Conservation (phyloP, 495 filamentous ascomycete genomes). For the Aspergillus steynii region DNA sequence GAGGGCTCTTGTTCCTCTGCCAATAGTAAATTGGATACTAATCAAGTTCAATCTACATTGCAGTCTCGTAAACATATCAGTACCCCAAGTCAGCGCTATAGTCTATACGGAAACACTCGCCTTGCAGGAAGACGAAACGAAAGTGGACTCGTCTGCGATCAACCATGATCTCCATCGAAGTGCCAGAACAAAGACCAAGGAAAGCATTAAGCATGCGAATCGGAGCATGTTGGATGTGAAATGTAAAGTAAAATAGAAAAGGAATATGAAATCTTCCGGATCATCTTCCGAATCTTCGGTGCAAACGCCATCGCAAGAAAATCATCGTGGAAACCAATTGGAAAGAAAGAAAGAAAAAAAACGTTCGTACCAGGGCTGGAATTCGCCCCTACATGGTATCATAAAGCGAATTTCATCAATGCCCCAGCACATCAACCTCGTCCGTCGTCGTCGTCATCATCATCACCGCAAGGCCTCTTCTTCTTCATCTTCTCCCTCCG, state of each 20-base stretch:
- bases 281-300: slow-evolving; percentile 37
- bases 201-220: background rate
- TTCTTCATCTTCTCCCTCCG: background rate
- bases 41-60: too few species aligned
- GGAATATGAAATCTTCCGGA: slow-evolving; percentile 26
- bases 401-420: slow-evolving; percentile 44
- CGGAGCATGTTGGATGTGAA: background rate
- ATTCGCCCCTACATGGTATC: slow-evolving; percentile 44
- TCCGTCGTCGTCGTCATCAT: slow-evolving; percentile 8
- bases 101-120: slow-evolving; percentile 25
- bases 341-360: slow-evolving; percentile 31
- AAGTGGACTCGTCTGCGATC: background rate
- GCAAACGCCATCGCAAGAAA: slow-evolving; percentile 43
- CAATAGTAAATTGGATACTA: too few species aligned
- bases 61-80: too few species aligned
- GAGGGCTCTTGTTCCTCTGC: too few species aligned
- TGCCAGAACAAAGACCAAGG: background rate
- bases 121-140: background rate
- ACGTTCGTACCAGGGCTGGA: slow-evolving; percentile 21
- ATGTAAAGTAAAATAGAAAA: slow-evolving; percentile 18
- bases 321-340: slow-evolving; percentile 17
- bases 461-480: background rate
- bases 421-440: slow-evolving; percentile 26
- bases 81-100: slow-evolving; percentile 13
- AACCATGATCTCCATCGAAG: background rate